Evolutionary conservation across 805 yeast genomes (phyloP).

Genomic region (Komagataella mondaviorum): DNA sequence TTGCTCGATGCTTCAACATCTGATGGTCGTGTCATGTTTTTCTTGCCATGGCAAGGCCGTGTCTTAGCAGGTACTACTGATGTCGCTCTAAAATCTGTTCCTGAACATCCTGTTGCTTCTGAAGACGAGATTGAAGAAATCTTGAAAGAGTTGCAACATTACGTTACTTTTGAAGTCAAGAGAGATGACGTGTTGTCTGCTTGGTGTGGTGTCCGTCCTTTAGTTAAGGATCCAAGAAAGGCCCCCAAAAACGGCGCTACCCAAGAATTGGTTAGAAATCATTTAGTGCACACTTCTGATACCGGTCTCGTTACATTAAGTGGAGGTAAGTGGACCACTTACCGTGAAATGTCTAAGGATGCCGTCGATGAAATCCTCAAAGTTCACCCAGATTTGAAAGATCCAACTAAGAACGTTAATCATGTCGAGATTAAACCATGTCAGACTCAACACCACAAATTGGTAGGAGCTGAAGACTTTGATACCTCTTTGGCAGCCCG

Average conservation of each 20-base stretch:
- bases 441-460: conserved; percentile 36
- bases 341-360: conserved; percentile 95
- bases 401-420: conserved; percentile 3
- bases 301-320: conserved; percentile 78
- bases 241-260: conserved; percentile 43
- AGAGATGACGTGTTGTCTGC: conserved; percentile 88
- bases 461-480: conserved; percentile 77
- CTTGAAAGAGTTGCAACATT: conserved; percentile 76
- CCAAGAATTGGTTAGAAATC: conserved; percentile 85
- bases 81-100: conserved; percentile 61
- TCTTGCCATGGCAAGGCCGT: conserved; percentile 96
- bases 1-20: conserved; percentile 83
- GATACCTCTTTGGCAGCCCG: conserved; percentile 62
- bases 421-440: conserved; percentile 25
- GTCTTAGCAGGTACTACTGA: conserved; percentile 96
- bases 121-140: conserved; percentile 86
- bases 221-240: conserved; percentile 69
- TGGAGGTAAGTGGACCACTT: conserved; percentile 98
- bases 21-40: conserved; percentile 94
- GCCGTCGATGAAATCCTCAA: conserved; percentile 65
- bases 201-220: conserved; percentile 95
- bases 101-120: conserved; percentile 68
- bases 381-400: conserved; percentile 21
- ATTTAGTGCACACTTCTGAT: conserved; percentile 58
- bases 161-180: conserved; percentile 76